Conservation (phyloP, 306 rosid species). For the Cucumis sativus region Cucumber_9930_V3 NC_026660.2:6451001-6451500, state of each 20-base stretch:
- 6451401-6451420: not conserved
- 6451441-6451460: not conserved
- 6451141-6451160: not conserved
- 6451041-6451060: not conserved
- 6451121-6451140: not conserved
- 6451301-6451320: constrained; percentile 1
- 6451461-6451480: not conserved
- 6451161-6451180: not conserved
- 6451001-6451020: not conserved
- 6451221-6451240: not conserved
- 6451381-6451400: not conserved
- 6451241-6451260: not conserved
- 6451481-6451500: not conserved
- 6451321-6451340: not conserved
- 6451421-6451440: not conserved
- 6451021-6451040: not conserved
- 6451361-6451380: not conserved
- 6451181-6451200: not conserved
- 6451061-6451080: not conserved
- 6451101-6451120: not conserved
- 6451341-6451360: not conserved
- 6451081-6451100: constrained; percentile 2
- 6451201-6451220: not conserved
- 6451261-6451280: not conserved
- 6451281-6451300: not conserved